Evolutionary conservation across 2,329 filamentous ascomycete genomes (phyloP).

Genomic region (Aspergillus sp.): DNA sequence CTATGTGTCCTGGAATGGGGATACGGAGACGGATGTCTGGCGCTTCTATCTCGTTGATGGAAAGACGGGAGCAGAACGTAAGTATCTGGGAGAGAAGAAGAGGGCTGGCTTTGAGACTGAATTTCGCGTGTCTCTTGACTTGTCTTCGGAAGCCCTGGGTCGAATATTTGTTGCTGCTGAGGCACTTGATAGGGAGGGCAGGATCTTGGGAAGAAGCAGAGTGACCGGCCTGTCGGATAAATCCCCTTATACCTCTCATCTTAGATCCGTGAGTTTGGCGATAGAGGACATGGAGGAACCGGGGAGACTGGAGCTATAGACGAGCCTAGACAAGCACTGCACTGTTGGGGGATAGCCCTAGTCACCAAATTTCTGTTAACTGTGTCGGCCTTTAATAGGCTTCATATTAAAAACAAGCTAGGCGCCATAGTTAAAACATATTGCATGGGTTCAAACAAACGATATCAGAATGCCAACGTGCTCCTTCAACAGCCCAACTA

Average conservation of each 20-base stretch:
- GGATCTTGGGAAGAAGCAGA: conserved; percentile 17
- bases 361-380: too few relatives aligned
- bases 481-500: too few relatives aligned
- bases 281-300: background rate
- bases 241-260: background rate
- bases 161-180: conserved; percentile 39
- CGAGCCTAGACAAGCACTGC: too few relatives aligned
- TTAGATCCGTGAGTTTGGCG: background rate
- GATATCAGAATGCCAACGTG: too few relatives aligned
- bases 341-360: too few relatives aligned
- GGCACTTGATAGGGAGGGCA: conserved; percentile 26
- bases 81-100: background rate
- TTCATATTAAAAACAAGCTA: too few relatives aligned
- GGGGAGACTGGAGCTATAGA: background rate
- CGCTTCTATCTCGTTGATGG: background rate
- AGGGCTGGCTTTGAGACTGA: conserved; percentile 28
- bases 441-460: background rate
- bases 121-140: conserved; percentile 14
- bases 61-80: background rate
- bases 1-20: conserved; percentile 57
- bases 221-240: background rate
- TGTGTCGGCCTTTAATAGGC: too few relatives aligned
- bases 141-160: conserved; percentile 20
- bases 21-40: conserved; percentile 48
- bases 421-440: background rate